Evolutionary conservation across 192 early-diverging fungal species (phyloP).

Genomic region (Pilaira anomala): DNA sequence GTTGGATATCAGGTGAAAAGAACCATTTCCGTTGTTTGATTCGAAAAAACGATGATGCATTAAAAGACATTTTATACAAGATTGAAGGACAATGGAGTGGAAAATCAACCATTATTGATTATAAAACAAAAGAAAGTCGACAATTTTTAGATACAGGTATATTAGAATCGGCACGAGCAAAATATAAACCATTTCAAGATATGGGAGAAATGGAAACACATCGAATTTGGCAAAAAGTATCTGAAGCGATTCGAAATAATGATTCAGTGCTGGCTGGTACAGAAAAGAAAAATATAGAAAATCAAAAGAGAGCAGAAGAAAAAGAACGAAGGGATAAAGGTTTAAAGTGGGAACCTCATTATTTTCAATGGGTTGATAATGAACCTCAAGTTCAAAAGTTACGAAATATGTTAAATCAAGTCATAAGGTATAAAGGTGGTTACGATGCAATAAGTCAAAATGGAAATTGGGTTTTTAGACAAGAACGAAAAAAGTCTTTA

Average conservation of each 20-base stretch:
- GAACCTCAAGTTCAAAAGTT: conserved; percentile 9
- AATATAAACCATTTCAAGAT: conserved; percentile 51
- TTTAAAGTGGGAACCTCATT: conserved; percentile 16
- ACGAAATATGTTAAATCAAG: conserved; percentile 17
- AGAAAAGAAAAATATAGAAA: conserved; percentile 64
- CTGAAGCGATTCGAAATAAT: conserved; percentile 56
- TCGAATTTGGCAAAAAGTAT: conserved; percentile 61
- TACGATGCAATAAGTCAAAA: not conserved
- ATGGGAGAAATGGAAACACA: conserved; percentile 62
- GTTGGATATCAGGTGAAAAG: conserved; percentile 74
- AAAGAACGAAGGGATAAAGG: conserved; percentile 52
- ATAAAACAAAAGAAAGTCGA: conserved; percentile 43
- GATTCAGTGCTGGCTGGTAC: conserved; percentile 59
- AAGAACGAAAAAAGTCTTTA: not conserved
- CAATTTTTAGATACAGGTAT: conserved; percentile 57
- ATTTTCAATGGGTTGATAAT: conserved; percentile 22
- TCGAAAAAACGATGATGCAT: conserved; percentile 17
- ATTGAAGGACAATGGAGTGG: conserved; percentile 61
- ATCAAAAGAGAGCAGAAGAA: conserved; percentile 55
- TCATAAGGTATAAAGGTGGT: not conserved
- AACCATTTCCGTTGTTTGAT: conserved; percentile 62
- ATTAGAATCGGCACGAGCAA: conserved; percentile 43
- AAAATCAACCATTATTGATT: conserved; percentile 51
- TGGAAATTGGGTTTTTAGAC: conserved; percentile 8
- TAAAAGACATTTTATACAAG: conserved; percentile 25